Evolutionary conservation across 1,139 yeast species (phyloP).

Genomic region (Lodderomyces parapsilosis): DNA sequence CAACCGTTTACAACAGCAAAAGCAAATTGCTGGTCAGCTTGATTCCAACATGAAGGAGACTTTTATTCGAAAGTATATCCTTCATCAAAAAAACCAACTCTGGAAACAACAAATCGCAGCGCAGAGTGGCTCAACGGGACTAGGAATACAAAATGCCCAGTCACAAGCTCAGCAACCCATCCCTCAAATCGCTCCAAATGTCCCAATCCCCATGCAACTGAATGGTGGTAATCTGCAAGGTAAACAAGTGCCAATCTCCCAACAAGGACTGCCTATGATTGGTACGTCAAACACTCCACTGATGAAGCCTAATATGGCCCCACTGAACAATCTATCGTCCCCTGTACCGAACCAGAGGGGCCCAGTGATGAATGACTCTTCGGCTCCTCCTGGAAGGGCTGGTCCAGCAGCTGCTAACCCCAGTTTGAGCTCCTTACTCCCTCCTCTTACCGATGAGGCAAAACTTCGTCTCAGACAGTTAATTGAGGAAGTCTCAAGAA

Average conservation of each 20-base stretch:
- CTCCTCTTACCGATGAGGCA: constrained; percentile 45
- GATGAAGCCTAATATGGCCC: constrained; percentile 21
- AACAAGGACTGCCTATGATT: constrained; percentile 25
- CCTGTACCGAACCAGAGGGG: constrained; percentile 24
- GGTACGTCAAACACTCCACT: constrained; percentile 20
- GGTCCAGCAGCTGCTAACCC: constrained; percentile 6
- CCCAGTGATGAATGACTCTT: constrained; percentile 5
- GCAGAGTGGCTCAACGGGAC: constrained; percentile 5
- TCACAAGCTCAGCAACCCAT: constrained; percentile 15
- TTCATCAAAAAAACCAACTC: constrained; percentile 40
- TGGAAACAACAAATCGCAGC: constrained; percentile 33
- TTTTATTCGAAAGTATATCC: constrained; percentile 40
- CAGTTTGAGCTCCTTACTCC: constrained; percentile 18
- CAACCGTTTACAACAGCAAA: constrained; percentile 37
- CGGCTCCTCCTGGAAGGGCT: constrained; percentile 5
- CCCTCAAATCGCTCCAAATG: constrained; percentile 18
- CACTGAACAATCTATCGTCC: constrained; percentile 16
- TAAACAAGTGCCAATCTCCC: constrained; percentile 11
- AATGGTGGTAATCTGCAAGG: constrained; percentile 12
- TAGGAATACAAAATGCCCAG: constrained; percentile 3
- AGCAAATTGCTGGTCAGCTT: constrained; percentile 31
- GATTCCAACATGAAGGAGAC: constrained; percentile 36
- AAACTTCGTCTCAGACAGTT: constrained; percentile 55
- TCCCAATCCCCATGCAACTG: constrained; percentile 12
- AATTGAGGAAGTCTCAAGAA: constrained; percentile 65